phyloP scores from a whole-genome alignment of 2,329 filamentous ascomycete species.

The Stagonosporopsis vannaccii region DNA sequence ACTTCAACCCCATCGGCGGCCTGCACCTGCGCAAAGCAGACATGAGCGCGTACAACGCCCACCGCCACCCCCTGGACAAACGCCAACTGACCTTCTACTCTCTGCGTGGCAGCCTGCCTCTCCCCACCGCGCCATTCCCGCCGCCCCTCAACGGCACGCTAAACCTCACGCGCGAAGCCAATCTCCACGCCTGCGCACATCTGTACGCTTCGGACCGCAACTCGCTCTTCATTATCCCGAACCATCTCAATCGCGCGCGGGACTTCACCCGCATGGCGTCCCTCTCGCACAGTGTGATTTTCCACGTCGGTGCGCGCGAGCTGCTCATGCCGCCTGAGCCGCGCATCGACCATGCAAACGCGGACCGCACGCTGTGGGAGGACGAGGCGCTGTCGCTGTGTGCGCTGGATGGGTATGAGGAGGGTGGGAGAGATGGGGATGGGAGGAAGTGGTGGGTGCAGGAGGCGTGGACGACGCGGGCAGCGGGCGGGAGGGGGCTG shows the following conservation, averaged over 20 bases:
- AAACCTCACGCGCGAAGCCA: slow-evolving; percentile 45
- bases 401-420: slow-evolving; percentile 24
- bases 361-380: slow-evolving; percentile 36
- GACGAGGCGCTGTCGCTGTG: slow-evolving; percentile 32
- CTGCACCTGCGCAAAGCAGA: slow-evolving; percentile 61
- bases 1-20: slow-evolving; percentile 53
- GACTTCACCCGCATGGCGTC: slow-evolving; percentile 42
- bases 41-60: slow-evolving; percentile 58
- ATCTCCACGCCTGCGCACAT: slow-evolving; percentile 65
- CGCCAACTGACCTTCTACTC: slow-evolving; percentile 45
- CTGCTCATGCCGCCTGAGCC: slow-evolving; percentile 35
- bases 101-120: slow-evolving; percentile 43
- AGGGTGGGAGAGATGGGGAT: slow-evolving; percentile 27
- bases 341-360: slow-evolving; percentile 29
- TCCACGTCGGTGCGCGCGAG: slow-evolving; percentile 41
- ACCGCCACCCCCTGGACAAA: slow-evolving; percentile 46
- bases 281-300: slow-evolving; percentile 44
- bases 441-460: slow-evolving; percentile 45
- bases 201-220: slow-evolving; percentile 65
- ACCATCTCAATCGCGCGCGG: slow-evolving; percentile 46
- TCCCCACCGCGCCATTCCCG: slow-evolving; percentile 36
- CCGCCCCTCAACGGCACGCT: background rate
- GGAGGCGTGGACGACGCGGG: slow-evolving; percentile 37
- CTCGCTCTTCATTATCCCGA: slow-evolving; percentile 60
- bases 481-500: slow-evolving; percentile 35